These are phyloP conservation scores for Luzula sylvatica DNA, from an alignment of 176 grass and related monocot species.

Conservation along the genomic window DNA sequence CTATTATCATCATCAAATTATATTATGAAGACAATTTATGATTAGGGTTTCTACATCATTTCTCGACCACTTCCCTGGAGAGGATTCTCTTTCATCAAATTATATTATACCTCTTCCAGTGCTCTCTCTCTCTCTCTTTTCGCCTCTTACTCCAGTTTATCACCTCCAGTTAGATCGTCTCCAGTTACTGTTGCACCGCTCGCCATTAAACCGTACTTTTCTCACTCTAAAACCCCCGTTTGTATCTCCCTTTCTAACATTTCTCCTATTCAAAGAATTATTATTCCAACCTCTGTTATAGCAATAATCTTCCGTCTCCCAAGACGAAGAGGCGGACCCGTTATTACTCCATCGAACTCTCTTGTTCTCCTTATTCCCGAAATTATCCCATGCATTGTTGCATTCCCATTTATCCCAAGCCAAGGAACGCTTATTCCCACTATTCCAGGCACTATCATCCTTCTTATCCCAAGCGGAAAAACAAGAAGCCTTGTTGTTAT, in stretches of 20 bases:
- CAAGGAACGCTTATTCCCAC: slow-evolving; percentile 5
- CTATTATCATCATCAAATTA: too few species aligned
- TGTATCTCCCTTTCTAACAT: slow-evolving; percentile 12
- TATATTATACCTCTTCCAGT: too few species aligned
- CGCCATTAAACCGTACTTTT: slow-evolving; percentile 7
- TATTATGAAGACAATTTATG: too few species aligned
- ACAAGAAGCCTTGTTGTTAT: neutral
- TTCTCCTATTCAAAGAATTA: slow-evolving; percentile 11
- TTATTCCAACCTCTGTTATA: slow-evolving; percentile 7
- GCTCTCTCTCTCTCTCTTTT: too few species aligned
- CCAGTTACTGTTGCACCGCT: slow-evolving; percentile 14
- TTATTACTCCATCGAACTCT: slow-evolving; percentile 6
- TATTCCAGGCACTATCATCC: slow-evolving; percentile 10
- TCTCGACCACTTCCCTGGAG: too few species aligned
- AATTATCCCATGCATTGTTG: neutral
- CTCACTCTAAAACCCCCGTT: slow-evolving; percentile 10
- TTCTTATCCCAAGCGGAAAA: slow-evolving; percentile 11
- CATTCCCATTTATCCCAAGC: slow-evolving; percentile 4
- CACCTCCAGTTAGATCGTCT: neutral
- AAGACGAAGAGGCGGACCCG: slow-evolving; percentile 6
- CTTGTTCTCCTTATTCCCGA: slow-evolving; percentile 6
- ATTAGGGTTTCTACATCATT: too few species aligned
- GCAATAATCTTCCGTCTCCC: neutral
- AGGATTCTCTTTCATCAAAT: too few species aligned
- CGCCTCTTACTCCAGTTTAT: too few species aligned